Base-by-base conservation (phyloP, 108 stramenopile genomes). In the Seminavis robusta region DNA sequence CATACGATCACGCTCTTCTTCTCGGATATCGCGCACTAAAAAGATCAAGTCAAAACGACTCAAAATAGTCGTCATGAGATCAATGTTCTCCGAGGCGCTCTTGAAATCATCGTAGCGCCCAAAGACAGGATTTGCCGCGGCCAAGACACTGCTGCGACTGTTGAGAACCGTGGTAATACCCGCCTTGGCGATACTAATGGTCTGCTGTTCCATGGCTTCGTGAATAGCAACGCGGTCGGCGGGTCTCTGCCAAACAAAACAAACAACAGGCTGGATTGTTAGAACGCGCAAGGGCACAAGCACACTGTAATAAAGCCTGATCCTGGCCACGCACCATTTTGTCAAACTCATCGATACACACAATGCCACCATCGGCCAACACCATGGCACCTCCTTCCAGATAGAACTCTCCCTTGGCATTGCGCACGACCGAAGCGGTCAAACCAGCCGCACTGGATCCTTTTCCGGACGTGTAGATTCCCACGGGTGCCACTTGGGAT, bases 161-260 rank as follows among this genome's bases (percentile, higher is more conserved):
- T 98, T 98, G n/a, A 99, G 79, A 0, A 98, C 95, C 3, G 97
- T 97, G 13, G 96, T 97, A 63, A 99, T 99, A 16, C 97, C 98
- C 0, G 98, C 97, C 70, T 99, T 99, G 43, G 98, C 99, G 26
- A 99, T 73, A 44, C 92, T 93, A 30, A 99, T 98, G n/a, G 99
- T 99, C 63, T 99, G 99, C 64, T 99, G 99, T 72, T 99, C 99
- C 99, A 99, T 99, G 21, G 98, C 99, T 72, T 99, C 96, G 68
- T 99, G 98, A 48, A 99, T 98, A 19, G 97, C 98, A 16, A 98
- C 97, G 20, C 98, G 84, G 74, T 98, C 97, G 21, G 87, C 82
- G 31, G 97, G 97, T 28, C 97, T 55, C 98, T 32, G 29, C 47
- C 42, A 42, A 6, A 38, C 41, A 9, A 60, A 60, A 56, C 16